Evolutionary conservation across 139 green algal species (phyloP).

Genomic region (Diplosphaera chodatii): DNA sequence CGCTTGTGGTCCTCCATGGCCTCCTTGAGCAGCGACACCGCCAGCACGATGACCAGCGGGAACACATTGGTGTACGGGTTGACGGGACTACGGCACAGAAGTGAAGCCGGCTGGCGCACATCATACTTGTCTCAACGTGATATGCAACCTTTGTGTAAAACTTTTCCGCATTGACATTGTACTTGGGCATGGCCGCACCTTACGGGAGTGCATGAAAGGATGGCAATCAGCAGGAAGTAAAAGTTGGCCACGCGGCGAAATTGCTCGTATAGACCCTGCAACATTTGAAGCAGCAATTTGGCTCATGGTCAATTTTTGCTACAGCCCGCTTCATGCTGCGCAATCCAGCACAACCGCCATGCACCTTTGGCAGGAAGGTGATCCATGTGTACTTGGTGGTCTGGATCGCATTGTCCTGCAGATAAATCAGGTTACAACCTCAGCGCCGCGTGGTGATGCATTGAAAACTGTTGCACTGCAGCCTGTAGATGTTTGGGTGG

Average conservation of each 20-base stretch:
- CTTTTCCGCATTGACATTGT: too few relatives aligned
- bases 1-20: conserved; percentile 35
- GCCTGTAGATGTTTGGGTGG: background rate
- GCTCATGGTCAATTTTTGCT: too few relatives aligned
- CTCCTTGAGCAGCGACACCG: conserved; percentile 44
- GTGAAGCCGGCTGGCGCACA: too few relatives aligned
- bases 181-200: conserved; percentile 20
- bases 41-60: conserved; percentile 45
- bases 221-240: conserved; percentile 71
- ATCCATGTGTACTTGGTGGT: conserved; percentile 71
- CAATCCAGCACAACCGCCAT: background rate
- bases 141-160: too few relatives aligned
- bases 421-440: too few relatives aligned
- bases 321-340: background rate
- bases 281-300: too few relatives aligned
- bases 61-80: conserved; percentile 20
- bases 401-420: conserved; percentile 31
- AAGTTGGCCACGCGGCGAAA: conserved; percentile 61
- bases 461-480: too few relatives aligned
- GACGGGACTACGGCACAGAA: conserved; percentile 9
- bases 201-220: conserved; percentile 56
- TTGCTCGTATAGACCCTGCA: conserved; percentile 9
- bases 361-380: conserved; percentile 63
- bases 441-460: too few relatives aligned
- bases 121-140: conserved; percentile 44